Percentiles rank a stretch among this genome's conserved stretches.
Evolutionary conservation across 2,329 filamentous ascomycete species (phyloP).

Genomic region (Elsinoe fawcettii): DNA sequence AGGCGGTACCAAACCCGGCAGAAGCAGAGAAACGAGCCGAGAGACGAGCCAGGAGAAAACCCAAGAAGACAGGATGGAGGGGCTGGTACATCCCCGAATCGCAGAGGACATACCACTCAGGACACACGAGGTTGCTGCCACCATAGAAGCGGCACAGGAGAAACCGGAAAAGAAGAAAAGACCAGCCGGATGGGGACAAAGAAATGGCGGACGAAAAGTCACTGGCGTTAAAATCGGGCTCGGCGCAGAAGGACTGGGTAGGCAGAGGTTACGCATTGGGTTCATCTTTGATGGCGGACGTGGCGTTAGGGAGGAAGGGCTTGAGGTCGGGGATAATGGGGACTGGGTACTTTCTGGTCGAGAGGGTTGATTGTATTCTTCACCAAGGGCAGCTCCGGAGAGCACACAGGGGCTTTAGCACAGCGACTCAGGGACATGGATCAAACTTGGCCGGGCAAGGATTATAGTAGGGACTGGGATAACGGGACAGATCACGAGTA

Average conservation of each 20-base stretch:
- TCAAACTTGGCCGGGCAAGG: neutral
- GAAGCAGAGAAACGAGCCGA: neutral
- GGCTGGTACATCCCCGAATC: neutral
- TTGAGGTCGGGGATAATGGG: neutral
- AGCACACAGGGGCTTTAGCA: too few species aligned
- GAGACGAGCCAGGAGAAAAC: neutral
- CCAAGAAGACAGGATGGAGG: neutral
- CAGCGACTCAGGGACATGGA: too few species aligned
- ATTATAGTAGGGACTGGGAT: neutral
- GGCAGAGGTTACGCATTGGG: neutral
- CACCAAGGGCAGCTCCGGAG: too few species aligned
- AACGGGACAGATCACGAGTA: neutral
- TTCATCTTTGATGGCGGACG: conserved; percentile 11
- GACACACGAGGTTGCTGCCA: neutral
- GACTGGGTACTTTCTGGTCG: neutral
- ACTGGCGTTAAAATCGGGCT: conserved; percentile 8
- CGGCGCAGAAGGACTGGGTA: neutral
- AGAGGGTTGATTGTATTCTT: neutral
- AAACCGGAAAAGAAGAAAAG: neutral
- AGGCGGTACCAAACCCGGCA: neutral
- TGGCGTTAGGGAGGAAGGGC: neutral
- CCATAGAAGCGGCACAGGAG: neutral
- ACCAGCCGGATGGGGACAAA: neutral
- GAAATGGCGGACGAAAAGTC: neutral
- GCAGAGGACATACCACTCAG: neutral